phyloP scores from a whole-genome alignment of 169 alveolate species.

The Babesia bovis region DNA sequence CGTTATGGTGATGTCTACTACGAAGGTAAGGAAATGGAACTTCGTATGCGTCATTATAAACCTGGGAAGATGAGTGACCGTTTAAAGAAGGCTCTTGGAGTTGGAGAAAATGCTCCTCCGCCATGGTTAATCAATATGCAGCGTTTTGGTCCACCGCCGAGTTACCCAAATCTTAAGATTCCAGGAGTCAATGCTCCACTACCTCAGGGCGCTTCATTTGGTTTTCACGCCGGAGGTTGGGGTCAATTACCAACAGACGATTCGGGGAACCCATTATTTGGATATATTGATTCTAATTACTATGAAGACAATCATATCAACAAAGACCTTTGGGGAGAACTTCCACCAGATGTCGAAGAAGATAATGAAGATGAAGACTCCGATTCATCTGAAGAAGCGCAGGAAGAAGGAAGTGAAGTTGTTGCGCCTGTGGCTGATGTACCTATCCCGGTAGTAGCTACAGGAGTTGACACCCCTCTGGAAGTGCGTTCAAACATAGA shows the following conservation, averaged over 20 bases:
- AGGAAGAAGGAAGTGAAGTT: slow-evolving; percentile 48
- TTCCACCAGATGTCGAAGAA: slow-evolving; percentile 63
- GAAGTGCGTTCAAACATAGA: slow-evolving; percentile 37
- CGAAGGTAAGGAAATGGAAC: slow-evolving; percentile 97
- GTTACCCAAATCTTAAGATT: slow-evolving; percentile 94
- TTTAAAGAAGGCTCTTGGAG: slow-evolving; percentile 94
- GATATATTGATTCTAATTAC: slow-evolving; percentile 68
- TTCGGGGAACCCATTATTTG: slow-evolving; percentile 79
- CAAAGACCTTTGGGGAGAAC: slow-evolving; percentile 68
- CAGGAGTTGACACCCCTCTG: slow-evolving; percentile 60
- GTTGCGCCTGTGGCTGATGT: slow-evolving; percentile 38
- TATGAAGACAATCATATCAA: slow-evolving; percentile 61
- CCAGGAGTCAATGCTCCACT: slow-evolving; percentile 95
- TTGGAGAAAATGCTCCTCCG: slow-evolving; percentile 92
- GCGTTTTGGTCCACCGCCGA: slow-evolving; percentile 98
- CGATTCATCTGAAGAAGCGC: slow-evolving; percentile 27
- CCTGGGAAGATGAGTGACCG: slow-evolving; percentile 94
- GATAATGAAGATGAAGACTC: slow-evolving; percentile 60
- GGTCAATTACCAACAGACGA: slow-evolving; percentile 87
- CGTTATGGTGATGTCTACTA: slow-evolving; percentile 95
- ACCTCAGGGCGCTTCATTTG: slow-evolving; percentile 84
- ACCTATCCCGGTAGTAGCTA: slow-evolving; percentile 22
- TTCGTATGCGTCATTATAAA: slow-evolving; percentile 87
- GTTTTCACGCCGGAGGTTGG: slow-evolving; percentile 91
- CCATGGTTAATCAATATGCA: slow-evolving; percentile 99